Conservation (phyloP, 805 yeast species). For the Ogataea wickerhamii region DNA sequence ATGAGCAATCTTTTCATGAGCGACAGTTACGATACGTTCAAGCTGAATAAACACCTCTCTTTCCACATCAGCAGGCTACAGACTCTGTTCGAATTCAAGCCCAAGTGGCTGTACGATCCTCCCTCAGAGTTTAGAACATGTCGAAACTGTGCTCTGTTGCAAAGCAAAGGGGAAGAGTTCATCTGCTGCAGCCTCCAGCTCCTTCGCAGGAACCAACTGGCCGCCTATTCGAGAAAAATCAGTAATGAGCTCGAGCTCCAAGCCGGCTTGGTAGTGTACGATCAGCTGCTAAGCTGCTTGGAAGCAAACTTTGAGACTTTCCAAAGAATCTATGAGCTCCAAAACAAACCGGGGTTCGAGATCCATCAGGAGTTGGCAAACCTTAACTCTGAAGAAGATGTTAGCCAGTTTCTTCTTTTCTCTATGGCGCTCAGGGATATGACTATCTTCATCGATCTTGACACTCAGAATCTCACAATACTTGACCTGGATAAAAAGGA, state of each 20-base stretch:
- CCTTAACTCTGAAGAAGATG: conserved; percentile 36
- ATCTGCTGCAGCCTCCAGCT: conserved; percentile 42
- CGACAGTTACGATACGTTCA: conserved; percentile 4
- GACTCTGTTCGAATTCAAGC: conserved; percentile 42
- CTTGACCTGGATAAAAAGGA: conserved; percentile 51
- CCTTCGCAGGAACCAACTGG: conserved; percentile 30
- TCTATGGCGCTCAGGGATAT: conserved; percentile 54
- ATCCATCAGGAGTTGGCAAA: conserved; percentile 29
- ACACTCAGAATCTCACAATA: conserved; percentile 25
- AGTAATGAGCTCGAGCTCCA: conserved; percentile 7
- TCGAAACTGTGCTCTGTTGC: conserved; percentile 43
- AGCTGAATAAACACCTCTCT: conserved; percentile 26
- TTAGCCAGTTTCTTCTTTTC: conserved; percentile 37
- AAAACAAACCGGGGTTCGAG: conserved; percentile 30
- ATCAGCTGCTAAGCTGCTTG: conserved; percentile 6
- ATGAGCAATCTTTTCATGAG: conserved; percentile 25
- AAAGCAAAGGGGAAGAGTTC: conserved; percentile 27
- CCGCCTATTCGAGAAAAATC: conserved; percentile 34
- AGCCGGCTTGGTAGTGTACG: neutral
- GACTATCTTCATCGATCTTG: conserved; percentile 44
- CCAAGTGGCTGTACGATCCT: conserved; percentile 49
- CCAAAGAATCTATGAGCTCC: conserved; percentile 28
- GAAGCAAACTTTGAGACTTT: conserved; percentile 11
- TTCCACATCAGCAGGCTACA: conserved; percentile 14
- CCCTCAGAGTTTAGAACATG: conserved; percentile 32